Conservation (phyloP, 106 monocot genomes). For the Apostasia ramifera region DNA sequence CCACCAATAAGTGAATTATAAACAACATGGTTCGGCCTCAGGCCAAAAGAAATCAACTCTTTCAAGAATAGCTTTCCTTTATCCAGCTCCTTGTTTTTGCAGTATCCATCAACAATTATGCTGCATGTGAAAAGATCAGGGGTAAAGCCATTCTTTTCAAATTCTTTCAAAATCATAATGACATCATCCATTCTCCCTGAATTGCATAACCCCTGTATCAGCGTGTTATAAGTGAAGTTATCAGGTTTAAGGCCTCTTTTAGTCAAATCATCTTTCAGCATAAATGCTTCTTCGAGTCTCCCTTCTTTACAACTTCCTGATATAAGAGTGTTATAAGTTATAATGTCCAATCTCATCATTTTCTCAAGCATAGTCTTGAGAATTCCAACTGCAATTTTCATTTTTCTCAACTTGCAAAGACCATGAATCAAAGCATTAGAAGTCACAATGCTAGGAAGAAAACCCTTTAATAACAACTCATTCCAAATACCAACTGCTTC, state of each 20-base stretch:
- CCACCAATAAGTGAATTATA: slow-evolving; percentile 83
- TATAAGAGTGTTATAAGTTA: slow-evolving; percentile 75
- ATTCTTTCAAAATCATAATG: slow-evolving; percentile 30
- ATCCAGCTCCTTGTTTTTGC: slow-evolving; percentile 54
- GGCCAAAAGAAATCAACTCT: slow-evolving; percentile 42
- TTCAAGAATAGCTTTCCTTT: slow-evolving; percentile 48
- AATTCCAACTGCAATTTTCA: slow-evolving; percentile 43
- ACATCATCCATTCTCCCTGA: slow-evolving; percentile 64
- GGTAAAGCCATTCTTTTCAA: slow-evolving; percentile 32
- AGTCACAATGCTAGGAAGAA: slow-evolving; percentile 36
- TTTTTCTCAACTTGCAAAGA: slow-evolving; percentile 45
- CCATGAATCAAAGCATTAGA: slow-evolving; percentile 79
- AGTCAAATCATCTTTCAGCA: slow-evolving; percentile 53
- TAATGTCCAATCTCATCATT: slow-evolving; percentile 45
- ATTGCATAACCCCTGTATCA: slow-evolving; percentile 56
- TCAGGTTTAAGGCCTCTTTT: slow-evolving; percentile 71
- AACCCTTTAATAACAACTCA: slow-evolving; percentile 49
- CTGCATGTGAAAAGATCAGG: slow-evolving; percentile 61
- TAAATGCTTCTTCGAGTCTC: slow-evolving; percentile 51
- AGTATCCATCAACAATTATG: slow-evolving; percentile 69
- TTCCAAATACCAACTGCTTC: slow-evolving; percentile 59
- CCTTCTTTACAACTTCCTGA: slow-evolving; percentile 61
- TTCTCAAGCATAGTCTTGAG: slow-evolving; percentile 43
- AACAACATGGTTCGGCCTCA: slow-evolving; percentile 56
- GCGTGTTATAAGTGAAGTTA: slow-evolving; percentile 61